Base-by-base conservation (phyloP, 345 rosid genomes). In the Lumnitzera littorea region DNA sequence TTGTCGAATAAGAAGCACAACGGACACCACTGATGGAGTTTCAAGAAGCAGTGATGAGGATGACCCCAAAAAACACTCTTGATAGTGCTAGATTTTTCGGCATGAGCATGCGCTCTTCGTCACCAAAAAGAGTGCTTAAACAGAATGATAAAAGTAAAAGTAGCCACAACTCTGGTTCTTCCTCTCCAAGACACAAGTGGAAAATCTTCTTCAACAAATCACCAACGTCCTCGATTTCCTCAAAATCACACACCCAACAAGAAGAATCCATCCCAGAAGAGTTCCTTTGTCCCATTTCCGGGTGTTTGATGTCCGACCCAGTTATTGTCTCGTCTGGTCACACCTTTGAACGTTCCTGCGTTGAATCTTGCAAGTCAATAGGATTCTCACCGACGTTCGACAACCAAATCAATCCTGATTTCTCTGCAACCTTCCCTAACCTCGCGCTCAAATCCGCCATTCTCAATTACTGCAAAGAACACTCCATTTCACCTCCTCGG, bases 321-420 rank as follows among this genome's bases (percentile, higher is more conserved):
- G 83, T 90, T 13, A 86, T 94, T 14, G 95, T 94, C 70, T 75
- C 96, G 48, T 94, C 97, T 2, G 99, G 99, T 24, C 97, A 94
- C 74, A 76, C 91, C 29, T 94, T 84, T 56, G 99, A 94, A 29
- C 73, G 91, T 50, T 75, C 71, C 46, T 83, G 84, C 41, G 85
- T 83, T 50, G 65, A 78, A 20, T 91, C 87, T 65, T 90, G 91
- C 50, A 84, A 80, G 62, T 66, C 74, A 56, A 62, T 84, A 10
- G 78, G 74, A 5, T 86, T 82, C 61, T 61, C 63, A 1, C 96
- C 97, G 3, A 52, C 48, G 43, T 58, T 78, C 3, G 24, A 2
- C 0, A 75, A 71, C 57, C 74, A 75, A 12, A 54, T 65, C n/a
- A 24, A 65, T 0, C 85, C 86, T 16, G 89, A 89, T 75, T 90